Percentiles rank a stretch among this genome's conserved stretches.
phyloP scores from a whole-genome alignment of 2,329 filamentous ascomycete genomes.

The Dryadomyces quercivorus region DNA sequence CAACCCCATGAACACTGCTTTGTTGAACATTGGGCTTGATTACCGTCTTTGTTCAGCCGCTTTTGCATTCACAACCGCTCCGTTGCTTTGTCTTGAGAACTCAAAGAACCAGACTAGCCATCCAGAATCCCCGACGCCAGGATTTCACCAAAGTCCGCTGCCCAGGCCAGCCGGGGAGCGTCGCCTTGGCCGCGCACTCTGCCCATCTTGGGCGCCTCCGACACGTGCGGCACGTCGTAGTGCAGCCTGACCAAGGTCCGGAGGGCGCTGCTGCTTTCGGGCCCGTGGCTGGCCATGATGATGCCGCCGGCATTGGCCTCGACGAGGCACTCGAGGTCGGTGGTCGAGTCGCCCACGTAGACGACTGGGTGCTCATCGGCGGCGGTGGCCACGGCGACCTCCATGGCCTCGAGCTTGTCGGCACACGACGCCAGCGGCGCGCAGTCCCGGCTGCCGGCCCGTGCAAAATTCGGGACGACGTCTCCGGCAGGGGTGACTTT shows the following conservation, averaged over 20 bases:
- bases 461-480: slow-evolving; percentile 26
- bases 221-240: slow-evolving; percentile 25
- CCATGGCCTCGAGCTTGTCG: slow-evolving; percentile 33
- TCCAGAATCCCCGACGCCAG: slow-evolving; percentile 13
- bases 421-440: slow-evolving; percentile 23
- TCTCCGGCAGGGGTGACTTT: slow-evolving; percentile 24
- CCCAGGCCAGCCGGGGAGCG: slow-evolving; percentile 24
- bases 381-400: slow-evolving; percentile 15
- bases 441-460: slow-evolving; percentile 10
- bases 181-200: neutral
- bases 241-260: slow-evolving; percentile 25
- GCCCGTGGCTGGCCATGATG: slow-evolving; percentile 26
- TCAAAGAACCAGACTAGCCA: neutral
- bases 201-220: slow-evolving; percentile 5
- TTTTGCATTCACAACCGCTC: neutral
- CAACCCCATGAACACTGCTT: neutral
- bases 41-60: neutral
- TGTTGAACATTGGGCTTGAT: neutral
- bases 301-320: slow-evolving; percentile 25
- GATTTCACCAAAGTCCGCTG: slow-evolving; percentile 30
- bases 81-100: neutral
- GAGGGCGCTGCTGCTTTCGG: slow-evolving; percentile 19
- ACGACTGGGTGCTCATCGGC: slow-evolving; percentile 14
- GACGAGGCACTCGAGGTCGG: slow-evolving; percentile 42
- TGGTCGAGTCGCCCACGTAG: slow-evolving; percentile 48